Percentiles rank a stretch among this genome's conserved stretches.
Evolutionary conservation across 106 monocot genomes (phyloP).

Genomic region (Dendrobium officinale): DNA sequence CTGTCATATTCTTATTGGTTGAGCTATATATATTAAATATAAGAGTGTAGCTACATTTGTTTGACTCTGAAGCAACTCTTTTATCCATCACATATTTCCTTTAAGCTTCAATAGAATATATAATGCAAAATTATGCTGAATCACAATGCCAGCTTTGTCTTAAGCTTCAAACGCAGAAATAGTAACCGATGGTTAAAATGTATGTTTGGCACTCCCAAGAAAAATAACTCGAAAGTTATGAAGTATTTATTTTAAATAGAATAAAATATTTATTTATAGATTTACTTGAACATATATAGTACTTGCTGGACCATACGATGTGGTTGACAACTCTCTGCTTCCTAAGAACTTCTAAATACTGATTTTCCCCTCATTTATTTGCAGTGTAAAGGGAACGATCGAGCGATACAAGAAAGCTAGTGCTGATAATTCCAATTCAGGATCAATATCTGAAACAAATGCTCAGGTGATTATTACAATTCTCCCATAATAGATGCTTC

Average conservation of each 20-base stretch:
- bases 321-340: too few relatives aligned
- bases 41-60: too few relatives aligned
- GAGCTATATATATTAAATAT: too few relatives aligned
- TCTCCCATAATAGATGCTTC: not conserved
- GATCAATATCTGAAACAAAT: slow-evolving; percentile 34
- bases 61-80: too few relatives aligned
- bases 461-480: slow-evolving; percentile 22
- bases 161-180: not conserved
- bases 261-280: too few relatives aligned
- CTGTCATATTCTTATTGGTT: too few relatives aligned
- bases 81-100: not conserved
- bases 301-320: too few relatives aligned
- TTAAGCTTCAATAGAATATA: not conserved
- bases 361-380: not conserved
- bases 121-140: not conserved
- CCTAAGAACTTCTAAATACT: not conserved
- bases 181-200: too few relatives aligned
- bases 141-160: not conserved
- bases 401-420: slow-evolving; percentile 48
- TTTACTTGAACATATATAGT: too few relatives aligned
- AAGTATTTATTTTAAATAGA: too few relatives aligned
- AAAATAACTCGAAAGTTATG: too few relatives aligned
- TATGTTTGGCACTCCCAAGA: too few relatives aligned
- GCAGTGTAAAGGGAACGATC: slow-evolving; percentile 47
- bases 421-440: slow-evolving; percentile 28